A percentile compares a stretch with the other conserved stretches of the same genome.
Conservation (phyloP, 441 rosid genomes). For the Adansonia grandidieri region DNA sequence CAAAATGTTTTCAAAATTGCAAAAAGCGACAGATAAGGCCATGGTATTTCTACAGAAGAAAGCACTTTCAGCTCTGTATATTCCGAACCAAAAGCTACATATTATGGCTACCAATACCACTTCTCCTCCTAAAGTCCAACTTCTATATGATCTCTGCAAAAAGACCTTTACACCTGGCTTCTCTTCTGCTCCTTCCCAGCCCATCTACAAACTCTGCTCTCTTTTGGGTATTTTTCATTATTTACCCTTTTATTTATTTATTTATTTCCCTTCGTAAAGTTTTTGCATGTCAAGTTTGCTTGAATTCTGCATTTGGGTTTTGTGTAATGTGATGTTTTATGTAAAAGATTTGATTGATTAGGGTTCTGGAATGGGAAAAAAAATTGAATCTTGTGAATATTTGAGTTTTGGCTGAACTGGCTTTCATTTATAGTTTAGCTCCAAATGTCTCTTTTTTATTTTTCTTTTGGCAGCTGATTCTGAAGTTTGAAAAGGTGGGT, state of each 20-base stretch:
- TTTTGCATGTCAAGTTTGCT: constrained; percentile 16
- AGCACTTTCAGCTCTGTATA: constrained; percentile 22
- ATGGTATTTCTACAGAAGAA: constrained; percentile 32
- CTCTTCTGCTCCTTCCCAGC: constrained; percentile 52
- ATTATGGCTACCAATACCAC: constrained; percentile 42
- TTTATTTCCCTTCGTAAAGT: background rate
- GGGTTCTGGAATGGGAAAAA: background rate
- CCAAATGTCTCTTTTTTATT: background rate
- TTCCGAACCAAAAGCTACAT: constrained; percentile 37
- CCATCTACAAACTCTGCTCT: constrained; percentile 57
- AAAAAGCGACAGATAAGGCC: constrained; percentile 52
- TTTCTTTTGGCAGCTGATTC: background rate
- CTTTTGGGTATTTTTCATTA: constrained; percentile 65
- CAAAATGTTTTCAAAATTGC: constrained; percentile 53
- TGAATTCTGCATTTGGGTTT: constrained; percentile 32
- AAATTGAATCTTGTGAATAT: background rate
- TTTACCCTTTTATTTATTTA: background rate
- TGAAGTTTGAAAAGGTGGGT: background rate
- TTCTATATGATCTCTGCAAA: constrained; percentile 66
- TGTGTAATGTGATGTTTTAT: constrained; percentile 8
- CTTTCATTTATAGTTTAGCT: background rate
- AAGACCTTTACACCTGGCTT: constrained; percentile 51
- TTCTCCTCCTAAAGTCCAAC: constrained; percentile 59
- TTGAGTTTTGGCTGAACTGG: background rate
- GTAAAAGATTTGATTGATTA: constrained; percentile 26